Percentiles rank a stretch among this genome's conserved stretches.
Evolutionary conservation across 1,139 yeast genomes (phyloP).

Genomic region (Diutina mesorugosa): DNA sequence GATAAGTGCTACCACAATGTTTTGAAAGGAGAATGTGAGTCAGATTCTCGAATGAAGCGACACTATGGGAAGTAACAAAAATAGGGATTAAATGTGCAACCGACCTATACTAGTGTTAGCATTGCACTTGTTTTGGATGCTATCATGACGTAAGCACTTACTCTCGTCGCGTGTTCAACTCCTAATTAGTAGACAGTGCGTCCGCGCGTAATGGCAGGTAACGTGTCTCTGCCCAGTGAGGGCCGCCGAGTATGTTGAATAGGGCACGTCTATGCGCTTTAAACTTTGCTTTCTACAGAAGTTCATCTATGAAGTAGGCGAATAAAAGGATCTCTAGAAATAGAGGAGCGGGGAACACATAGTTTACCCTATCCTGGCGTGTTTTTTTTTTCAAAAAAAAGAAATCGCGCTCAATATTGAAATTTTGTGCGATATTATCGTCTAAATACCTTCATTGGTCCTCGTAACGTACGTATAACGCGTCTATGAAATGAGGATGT

Average conservation of each 20-base stretch:
- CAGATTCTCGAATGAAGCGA: background rate
- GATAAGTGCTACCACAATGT: background rate
- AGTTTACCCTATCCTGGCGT: no score
- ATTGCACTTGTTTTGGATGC: no score
- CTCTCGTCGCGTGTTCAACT: background rate
- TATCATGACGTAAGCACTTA: background rate
- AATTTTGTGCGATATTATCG: background rate
- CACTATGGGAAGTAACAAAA: background rate
- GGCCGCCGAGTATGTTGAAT: background rate
- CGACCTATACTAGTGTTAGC: no score
- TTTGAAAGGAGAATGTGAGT: no score
- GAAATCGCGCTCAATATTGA: no score
- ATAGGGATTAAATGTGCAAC: background rate
- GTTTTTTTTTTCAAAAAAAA: no score
- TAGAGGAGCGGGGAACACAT: no score
- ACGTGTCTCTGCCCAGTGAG: background rate
- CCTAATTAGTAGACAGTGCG: background rate
- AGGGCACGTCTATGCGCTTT: background rate
- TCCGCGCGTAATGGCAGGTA: background rate
- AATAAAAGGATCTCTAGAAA: no score
- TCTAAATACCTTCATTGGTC: background rate
- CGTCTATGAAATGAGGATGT: conserved; percentile 70
- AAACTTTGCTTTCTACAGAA: no score
- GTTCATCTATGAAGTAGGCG: no score
- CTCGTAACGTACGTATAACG: conserved; percentile 54